Evolutionary conservation across 2,329 filamentous ascomycete species (phyloP), one percentile per base, ranked within the genome.

Genomic region (Conoideocrella luteorostrata): DNA sequence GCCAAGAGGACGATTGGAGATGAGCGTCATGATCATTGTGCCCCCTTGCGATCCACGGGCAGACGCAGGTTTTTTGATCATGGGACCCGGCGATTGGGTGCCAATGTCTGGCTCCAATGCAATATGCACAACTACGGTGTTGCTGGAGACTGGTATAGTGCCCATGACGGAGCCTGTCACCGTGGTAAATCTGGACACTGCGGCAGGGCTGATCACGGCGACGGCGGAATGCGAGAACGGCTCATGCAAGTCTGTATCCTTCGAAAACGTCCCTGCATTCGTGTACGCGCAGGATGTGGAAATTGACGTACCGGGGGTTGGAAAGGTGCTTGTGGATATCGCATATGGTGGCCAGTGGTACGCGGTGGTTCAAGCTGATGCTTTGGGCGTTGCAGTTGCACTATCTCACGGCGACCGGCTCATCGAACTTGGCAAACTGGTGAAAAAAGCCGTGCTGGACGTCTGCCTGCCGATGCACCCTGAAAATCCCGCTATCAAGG

Each of bases 271-370:
- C 1, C 63, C 70, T 0, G 49, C 65, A 0, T 72, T 72, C 48
- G 67, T 67, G 5, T 61, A 57, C 29, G 56, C 51, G 5, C 54
- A 72, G 2, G 68, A 69, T 48, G 47, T 61, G 20, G 50, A 57
- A 38, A 57, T 72, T 13, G 46, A 63, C 0, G 66, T 72, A 1
- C 66, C 65, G 0, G 69, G 62, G 0, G 17, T 73, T 0, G 69
- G 68, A 0, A 55, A 44, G 4, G 49, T 72, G 3, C 47, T 40
- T 0, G 64, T 71, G 2, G 69, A 74, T 42, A 57, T 74, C 37
- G 69, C 66, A 12, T 72, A 63, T 55, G 70, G 70, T 6, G 70
- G 70, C 1, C 70, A 69, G 69, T 61, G 63, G 47, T 74, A 67
- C 42, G 64, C 56, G 3, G 39, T 73, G 7, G 66, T 71, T 1